Evolutionary conservation across 148 eudicot species (phyloP), one percentile per base, ranked within the genome.

Genomic region (Beta vulgaris): DNA sequence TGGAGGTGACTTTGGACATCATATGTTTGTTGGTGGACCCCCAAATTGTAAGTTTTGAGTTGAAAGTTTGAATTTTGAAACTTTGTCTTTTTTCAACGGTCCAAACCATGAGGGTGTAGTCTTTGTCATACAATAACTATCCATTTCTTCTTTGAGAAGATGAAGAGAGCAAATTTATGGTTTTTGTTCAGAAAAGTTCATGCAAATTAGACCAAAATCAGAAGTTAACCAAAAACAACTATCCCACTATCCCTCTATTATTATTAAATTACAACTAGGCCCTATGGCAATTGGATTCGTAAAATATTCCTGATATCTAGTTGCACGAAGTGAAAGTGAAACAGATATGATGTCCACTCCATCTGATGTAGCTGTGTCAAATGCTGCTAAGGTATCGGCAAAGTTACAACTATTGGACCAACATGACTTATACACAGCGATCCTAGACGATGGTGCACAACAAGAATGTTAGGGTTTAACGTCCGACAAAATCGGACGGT

Each of bases 311-410:
- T 4, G 1, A 29, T 59, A 69, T 35, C 87, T 7, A 51, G 7
- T 51, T 51, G 25, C 89, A 1, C n/a, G n/a, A n/a, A n/a, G n/a
- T n/a, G n/a, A n/a, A n/a, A 85, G 9, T 0, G 90, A 88, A 26
- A 85, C 4, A 1, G 92, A 86, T 1, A 87, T 80, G 5, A 89
- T 77, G 23, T 87, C 86, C 2, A 89, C 93, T n/a, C 90, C 93
- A 78, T 89, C 93, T 1, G 77, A 78, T 14, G 85, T 80, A 34
- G 92, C 92, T 29, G 85, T 79, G 49, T 89, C 90, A 71, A 89
- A 82, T 28, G 92, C 92, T 16, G 88, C 87, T 2, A 89, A 36
- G 3, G 82, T 55, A 57, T 89, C 90, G 0, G 85, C 79, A 34
- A 11, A 72, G 1, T 2, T 10, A 59, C 92, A 89, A 0, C 79